Percentiles rank a stretch among this genome's conserved stretches.
phyloP scores from a whole-genome alignment of 2,329 filamentous ascomycete genomes.

The Microascus cirrosus region DNA sequence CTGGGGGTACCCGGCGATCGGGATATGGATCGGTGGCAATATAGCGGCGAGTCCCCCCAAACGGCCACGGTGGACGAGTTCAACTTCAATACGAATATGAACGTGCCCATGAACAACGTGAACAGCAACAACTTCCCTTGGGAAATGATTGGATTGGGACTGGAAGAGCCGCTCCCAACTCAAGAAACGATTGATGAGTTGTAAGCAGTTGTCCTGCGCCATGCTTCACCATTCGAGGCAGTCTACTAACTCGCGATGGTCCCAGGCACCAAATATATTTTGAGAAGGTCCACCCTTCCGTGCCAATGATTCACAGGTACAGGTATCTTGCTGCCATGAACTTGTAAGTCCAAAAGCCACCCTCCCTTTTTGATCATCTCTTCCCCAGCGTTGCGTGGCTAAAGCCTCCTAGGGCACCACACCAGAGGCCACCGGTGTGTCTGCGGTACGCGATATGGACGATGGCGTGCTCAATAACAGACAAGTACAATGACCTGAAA shows the following conservation, averaged over 20 bases:
- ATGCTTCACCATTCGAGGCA: neutral
- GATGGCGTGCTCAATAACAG: constrained; percentile 73
- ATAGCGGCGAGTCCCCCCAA: constrained; percentile 42
- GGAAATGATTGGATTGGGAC: constrained; percentile 58
- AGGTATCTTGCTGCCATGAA: constrained; percentile 85
- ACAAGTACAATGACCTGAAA: constrained; percentile 70
- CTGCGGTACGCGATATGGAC: constrained; percentile 94
- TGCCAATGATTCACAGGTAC: constrained; percentile 82
- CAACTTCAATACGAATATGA: constrained; percentile 38
- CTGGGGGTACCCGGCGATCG: constrained; percentile 33
- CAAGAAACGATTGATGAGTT: constrained; percentile 69
- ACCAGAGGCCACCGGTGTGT: constrained; percentile 74
- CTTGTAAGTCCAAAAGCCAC: constrained; percentile 34
- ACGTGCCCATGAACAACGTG: constrained; percentile 37
- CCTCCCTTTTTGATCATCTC: too few species aligned
- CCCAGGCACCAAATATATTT: constrained; percentile 74
- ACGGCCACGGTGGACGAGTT: constrained; percentile 42
- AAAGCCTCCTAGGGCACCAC: constrained; percentile 46
- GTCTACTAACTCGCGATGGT: neutral
- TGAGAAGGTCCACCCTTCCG: constrained; percentile 73
- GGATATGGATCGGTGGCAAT: constrained; percentile 44
- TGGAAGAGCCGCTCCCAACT: constrained; percentile 47
- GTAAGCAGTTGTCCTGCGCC: constrained; percentile 29
- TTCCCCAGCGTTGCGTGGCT: neutral
- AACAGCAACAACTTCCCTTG: constrained; percentile 54